These are phyloP conservation scores for Misopates orontium DNA, from an alignment of 257 asterid species.

Conservation along the genomic window DNA sequence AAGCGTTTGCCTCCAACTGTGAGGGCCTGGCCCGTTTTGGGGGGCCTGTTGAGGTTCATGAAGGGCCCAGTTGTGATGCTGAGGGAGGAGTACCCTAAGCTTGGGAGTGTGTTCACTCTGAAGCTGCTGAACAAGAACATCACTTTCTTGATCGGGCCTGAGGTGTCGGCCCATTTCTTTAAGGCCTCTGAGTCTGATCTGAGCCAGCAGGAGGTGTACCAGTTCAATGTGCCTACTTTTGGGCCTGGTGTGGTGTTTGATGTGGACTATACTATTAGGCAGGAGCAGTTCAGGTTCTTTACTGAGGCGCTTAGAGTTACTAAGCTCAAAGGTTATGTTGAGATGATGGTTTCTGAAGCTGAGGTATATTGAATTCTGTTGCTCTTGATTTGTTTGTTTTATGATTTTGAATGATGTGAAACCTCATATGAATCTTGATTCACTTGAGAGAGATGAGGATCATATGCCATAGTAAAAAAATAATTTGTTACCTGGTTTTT, in stretches of 20 bases:
- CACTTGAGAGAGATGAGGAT: neutral
- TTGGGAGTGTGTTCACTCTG: slow-evolving; percentile 88
- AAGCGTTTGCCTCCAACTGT: slow-evolving; percentile 72
- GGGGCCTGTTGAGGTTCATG: slow-evolving; percentile 72
- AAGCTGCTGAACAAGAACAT: slow-evolving; percentile 66
- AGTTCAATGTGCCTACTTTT: slow-evolving; percentile 86
- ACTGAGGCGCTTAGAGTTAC: slow-evolving; percentile 86
- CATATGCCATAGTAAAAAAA: neutral
- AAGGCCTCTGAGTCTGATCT: slow-evolving; percentile 94
- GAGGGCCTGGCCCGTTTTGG: slow-evolving; percentile 61
- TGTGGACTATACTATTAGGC: slow-evolving; percentile 81
- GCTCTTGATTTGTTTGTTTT: neutral
- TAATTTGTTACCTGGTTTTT: no score
- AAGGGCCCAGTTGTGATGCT: slow-evolving; percentile 87
- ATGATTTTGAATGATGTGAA: no score
- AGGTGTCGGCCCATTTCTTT: slow-evolving; percentile 93
- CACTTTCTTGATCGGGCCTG: slow-evolving; percentile 90
- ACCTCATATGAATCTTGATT: neutral
- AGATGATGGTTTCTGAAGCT: slow-evolving; percentile 83
- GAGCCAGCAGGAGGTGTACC: slow-evolving; percentile 54
- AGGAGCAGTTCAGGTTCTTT: slow-evolving; percentile 95
- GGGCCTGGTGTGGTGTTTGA: slow-evolving; percentile 98
- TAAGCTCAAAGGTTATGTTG: slow-evolving; percentile 83
- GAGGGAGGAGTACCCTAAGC: slow-evolving; percentile 85
- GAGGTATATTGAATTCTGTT: slow-evolving; percentile 45